Conservation (phyloP, 495 filamentous ascomycete genomes). For the Hapsidospora chrysogenum region DNA sequence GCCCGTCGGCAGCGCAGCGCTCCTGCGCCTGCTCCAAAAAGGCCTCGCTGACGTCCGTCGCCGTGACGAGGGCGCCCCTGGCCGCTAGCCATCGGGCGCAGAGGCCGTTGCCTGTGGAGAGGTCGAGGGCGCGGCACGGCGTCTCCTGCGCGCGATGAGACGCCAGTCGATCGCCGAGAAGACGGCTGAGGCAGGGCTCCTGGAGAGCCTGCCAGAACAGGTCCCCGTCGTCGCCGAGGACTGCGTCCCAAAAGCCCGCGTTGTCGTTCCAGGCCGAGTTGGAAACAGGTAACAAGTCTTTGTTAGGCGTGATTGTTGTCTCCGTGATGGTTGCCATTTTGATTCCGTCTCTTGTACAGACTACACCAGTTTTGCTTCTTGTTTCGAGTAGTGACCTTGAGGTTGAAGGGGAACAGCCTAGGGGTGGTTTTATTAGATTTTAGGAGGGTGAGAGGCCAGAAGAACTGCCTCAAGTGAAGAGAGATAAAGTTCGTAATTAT, state of each 20-base stretch:
- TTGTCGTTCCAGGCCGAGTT: slow-evolving; percentile 17
- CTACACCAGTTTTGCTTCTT: too few relatives aligned
- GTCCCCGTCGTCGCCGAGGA: slow-evolving; percentile 20
- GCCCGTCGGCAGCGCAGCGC: slow-evolving; percentile 5
- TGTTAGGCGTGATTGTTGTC: too few relatives aligned
- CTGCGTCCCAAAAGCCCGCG: slow-evolving; percentile 19
- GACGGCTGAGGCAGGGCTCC: slow-evolving; percentile 14
- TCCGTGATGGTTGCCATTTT: too few relatives aligned
- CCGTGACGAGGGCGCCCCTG: slow-evolving; percentile 14
- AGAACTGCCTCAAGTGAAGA: too few relatives aligned
- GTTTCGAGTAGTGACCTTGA: too few relatives aligned
- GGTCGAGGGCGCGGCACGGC: slow-evolving; percentile 19
- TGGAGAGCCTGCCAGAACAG: slow-evolving; percentile 20
- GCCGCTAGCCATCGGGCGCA: slow-evolving; percentile 18
- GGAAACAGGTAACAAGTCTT: too few relatives aligned
- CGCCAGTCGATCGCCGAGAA: slow-evolving; percentile 9
- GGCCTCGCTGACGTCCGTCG: slow-evolving; percentile 16
- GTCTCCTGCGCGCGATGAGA: too few relatives aligned
- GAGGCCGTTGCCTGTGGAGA: slow-evolving; percentile 26
- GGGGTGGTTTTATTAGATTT: too few relatives aligned
- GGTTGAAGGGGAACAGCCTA: too few relatives aligned
- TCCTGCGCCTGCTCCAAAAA: slow-evolving; percentile 15
- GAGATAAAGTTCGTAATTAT: too few relatives aligned
- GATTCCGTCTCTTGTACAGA: too few relatives aligned
- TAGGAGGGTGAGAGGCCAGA: too few relatives aligned